Evolutionary conservation across 148 eudicot species (phyloP).

Genomic region (Bassia scoparia): DNA sequence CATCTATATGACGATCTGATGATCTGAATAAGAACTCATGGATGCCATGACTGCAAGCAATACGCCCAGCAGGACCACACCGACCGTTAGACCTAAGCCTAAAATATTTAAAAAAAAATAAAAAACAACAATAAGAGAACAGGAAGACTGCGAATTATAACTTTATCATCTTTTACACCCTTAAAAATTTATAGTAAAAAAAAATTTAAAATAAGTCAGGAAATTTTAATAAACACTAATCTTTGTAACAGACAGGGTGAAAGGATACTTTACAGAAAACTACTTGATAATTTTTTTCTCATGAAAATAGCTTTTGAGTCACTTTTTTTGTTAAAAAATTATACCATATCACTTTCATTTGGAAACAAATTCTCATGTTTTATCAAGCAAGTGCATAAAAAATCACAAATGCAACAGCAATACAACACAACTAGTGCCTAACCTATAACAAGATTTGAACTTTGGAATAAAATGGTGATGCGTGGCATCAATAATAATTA

Average conservation of each 20-base stretch:
- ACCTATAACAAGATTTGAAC: constrained; percentile 9
- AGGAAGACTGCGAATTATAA: too few species aligned
- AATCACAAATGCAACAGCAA: neutral
- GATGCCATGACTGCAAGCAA: too few species aligned
- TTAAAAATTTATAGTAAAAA: neutral
- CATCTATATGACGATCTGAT: too few species aligned
- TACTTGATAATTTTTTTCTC: neutral
- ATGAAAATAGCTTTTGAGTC: neutral
- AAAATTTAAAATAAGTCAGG: neutral
- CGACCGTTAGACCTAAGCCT: too few species aligned
- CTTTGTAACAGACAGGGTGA: neutral
- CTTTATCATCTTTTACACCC: neutral
- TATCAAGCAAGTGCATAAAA: neutral
- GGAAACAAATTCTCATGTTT: neutral
- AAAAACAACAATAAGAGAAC: too few species aligned
- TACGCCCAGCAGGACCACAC: too few species aligned
- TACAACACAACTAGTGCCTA: neutral
- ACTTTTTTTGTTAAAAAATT: neutral
- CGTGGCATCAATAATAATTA: too few species aligned
- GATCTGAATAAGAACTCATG: too few species aligned
- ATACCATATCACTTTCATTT: neutral
- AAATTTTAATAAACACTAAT: too few species aligned
- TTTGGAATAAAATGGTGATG: neutral
- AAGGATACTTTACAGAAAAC: constrained; percentile 4
- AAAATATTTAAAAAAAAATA: too few species aligned